Conservation (phyloP, 805 yeast genomes). For the Zygosaccharomyces kombuchaensis region DNA sequence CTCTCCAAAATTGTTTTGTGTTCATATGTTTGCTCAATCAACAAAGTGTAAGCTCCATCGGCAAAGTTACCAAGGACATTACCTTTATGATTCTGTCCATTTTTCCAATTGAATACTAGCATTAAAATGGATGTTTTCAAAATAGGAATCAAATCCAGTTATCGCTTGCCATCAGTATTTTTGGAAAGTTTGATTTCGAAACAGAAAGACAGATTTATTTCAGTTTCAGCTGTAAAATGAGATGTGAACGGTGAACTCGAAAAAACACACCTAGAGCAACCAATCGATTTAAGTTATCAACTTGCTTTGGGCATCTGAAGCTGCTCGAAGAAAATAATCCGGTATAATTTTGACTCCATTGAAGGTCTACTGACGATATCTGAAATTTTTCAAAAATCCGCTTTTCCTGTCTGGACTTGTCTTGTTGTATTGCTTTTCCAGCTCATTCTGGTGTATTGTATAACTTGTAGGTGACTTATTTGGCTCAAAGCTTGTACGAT, state of each 20-base stretch:
- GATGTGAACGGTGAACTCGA: slow-evolving; percentile 1
- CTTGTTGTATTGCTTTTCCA: neutral
- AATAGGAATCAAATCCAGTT: neutral
- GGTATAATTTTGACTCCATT: neutral
- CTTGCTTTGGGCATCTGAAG: neutral
- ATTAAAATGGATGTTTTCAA: neutral
- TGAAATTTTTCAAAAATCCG: neutral
- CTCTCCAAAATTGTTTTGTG: neutral
- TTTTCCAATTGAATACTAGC: slow-evolving; percentile 3
- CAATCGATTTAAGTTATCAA: neutral
- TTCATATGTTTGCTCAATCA: neutral
- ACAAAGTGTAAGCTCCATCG: neutral
- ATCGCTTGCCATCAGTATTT: neutral
- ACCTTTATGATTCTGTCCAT: slow-evolving; percentile 1
- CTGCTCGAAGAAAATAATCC: slow-evolving; percentile 1
- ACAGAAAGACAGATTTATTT: neutral
- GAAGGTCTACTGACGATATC: neutral
- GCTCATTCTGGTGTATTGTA: too few species aligned
- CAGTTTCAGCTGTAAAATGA: neutral
- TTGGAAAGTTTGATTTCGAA: neutral
- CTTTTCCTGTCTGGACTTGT: neutral
- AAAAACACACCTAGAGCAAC: neutral
- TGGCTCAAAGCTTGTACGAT: too few species aligned
- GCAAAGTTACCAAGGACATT: slow-evolving; percentile 4
- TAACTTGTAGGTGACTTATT: too few species aligned